Percentiles rank a stretch among this genome's conserved stretches.
phyloP scores from a whole-genome alignment of 768 basidiomycete species.

The Bullera alba region DNA sequence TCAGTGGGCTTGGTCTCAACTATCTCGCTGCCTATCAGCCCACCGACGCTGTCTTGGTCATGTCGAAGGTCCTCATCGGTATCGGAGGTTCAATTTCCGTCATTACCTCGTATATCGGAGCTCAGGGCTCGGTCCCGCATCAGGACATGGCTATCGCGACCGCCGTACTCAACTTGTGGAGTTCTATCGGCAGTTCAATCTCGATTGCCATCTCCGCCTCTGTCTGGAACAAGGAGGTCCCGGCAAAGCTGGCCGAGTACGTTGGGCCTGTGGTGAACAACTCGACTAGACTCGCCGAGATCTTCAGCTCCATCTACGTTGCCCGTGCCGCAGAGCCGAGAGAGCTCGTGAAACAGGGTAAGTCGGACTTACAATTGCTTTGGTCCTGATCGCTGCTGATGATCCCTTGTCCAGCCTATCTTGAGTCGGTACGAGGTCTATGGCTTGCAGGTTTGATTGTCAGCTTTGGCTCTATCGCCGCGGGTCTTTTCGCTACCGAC shows the following conservation, averaged over 20 bases:
- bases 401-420: slow-evolving; percentile 14
- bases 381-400: background rate
- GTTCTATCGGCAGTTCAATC: slow-evolving; percentile 46
- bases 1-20: slow-evolving; percentile 30
- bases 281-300: slow-evolving; percentile 31
- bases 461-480: slow-evolving; percentile 38
- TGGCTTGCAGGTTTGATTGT: slow-evolving; percentile 39
- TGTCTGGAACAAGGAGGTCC: slow-evolving; percentile 33
- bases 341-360: slow-evolving; percentile 26
- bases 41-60: slow-evolving; percentile 35
- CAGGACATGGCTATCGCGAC: slow-evolving; percentile 46
- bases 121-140: slow-evolving; percentile 47
- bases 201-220: slow-evolving; percentile 44
- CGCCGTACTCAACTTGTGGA: slow-evolving; percentile 46
- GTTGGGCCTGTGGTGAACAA: slow-evolving; percentile 26
- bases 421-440: slow-evolving; percentile 30
- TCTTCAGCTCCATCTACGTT: slow-evolving; percentile 33
- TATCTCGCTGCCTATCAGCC: slow-evolving; percentile 19
- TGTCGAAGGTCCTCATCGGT: slow-evolving; percentile 36
- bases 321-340: slow-evolving; percentile 38
- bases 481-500: slow-evolving; percentile 38
- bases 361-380: background rate
- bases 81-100: slow-evolving; percentile 41
- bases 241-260: slow-evolving; percentile 23
- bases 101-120: slow-evolving; percentile 41